Percentiles rank a stretch among this genome's conserved stretches.
phyloP scores from a whole-genome alignment of 2,329 filamentous ascomycete species.

The Diatrype stigma region DNA sequence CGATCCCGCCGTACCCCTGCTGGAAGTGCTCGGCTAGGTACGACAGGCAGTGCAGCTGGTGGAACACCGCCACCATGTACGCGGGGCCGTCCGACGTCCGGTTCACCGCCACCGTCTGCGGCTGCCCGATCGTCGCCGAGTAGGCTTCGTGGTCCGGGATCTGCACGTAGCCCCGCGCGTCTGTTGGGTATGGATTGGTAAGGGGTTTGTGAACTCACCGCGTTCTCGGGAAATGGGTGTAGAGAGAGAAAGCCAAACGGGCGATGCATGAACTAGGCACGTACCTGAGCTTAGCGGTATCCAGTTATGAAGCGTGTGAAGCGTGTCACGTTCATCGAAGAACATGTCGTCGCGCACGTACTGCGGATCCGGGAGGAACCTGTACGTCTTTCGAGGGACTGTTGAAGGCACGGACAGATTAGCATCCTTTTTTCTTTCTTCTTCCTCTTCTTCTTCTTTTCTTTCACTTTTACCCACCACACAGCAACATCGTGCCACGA shows the following conservation, averaged over 20 bases:
- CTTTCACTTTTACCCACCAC: too few relatives aligned
- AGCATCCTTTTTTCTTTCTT: too few relatives aligned
- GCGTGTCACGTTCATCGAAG: slow-evolving; percentile 27
- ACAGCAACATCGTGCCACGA: too few relatives aligned
- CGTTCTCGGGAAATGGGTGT: background rate
- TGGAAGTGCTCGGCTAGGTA: slow-evolving; percentile 31
- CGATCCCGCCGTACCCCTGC: slow-evolving; percentile 28
- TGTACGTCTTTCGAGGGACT: slow-evolving; percentile 33
- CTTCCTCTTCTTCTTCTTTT: too few relatives aligned
- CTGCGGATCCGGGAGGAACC: slow-evolving; percentile 26
- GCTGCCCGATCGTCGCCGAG: slow-evolving; percentile 23
- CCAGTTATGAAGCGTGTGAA: slow-evolving; percentile 32
- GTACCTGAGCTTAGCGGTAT: slow-evolving; percentile 29
- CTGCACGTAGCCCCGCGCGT: slow-evolving; percentile 29
- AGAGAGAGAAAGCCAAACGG: background rate
- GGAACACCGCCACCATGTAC: slow-evolving; percentile 36
- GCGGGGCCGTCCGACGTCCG: slow-evolving; percentile 29
- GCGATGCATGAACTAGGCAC: too few relatives aligned
- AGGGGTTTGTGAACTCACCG: background rate
- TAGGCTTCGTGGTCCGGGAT: slow-evolving; percentile 24
- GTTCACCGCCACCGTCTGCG: slow-evolving; percentile 27
- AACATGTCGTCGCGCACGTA: slow-evolving; percentile 32
- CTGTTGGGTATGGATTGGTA: slow-evolving; percentile 6
- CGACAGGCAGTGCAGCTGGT: slow-evolving; percentile 36
- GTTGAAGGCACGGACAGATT: background rate